These are phyloP conservation scores for Senna tora DNA, from an alignment of 306 rosid genomes.

Conservation along the genomic window DNA sequence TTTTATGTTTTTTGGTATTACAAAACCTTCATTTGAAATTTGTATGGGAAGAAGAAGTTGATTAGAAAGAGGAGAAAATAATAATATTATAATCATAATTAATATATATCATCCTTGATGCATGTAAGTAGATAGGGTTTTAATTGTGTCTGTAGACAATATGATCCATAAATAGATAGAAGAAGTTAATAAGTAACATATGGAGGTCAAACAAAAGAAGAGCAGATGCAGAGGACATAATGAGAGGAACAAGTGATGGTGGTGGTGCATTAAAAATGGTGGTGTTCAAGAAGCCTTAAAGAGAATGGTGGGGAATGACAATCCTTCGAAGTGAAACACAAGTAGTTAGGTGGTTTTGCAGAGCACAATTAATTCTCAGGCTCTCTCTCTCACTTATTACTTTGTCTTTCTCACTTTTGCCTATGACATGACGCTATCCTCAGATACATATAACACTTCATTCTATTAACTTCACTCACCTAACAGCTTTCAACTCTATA, in stretches of 20 bases:
- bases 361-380: slow-evolving; percentile 20
- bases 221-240: neutral
- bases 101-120: neutral
- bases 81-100: too few species aligned
- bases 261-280: neutral
- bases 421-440: neutral
- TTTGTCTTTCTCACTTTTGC: slow-evolving; percentile 9
- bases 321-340: neutral
- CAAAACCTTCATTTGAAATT: too few species aligned
- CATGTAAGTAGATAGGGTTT: neutral
- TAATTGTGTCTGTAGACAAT: neutral
- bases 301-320: neutral
- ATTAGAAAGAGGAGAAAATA: too few species aligned
- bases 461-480: neutral
- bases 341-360: neutral
- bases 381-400: neutral
- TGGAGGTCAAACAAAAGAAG: neutral
- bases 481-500: too few species aligned
- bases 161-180: neutral
- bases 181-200: neutral
- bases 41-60: too few species aligned
- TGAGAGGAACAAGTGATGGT: slow-evolving; percentile 12
- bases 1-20: too few species aligned
- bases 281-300: neutral
- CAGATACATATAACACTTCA: neutral